Base-by-base conservation (phyloP, 306 rosid species). In the Parietaria judaica region DNA sequence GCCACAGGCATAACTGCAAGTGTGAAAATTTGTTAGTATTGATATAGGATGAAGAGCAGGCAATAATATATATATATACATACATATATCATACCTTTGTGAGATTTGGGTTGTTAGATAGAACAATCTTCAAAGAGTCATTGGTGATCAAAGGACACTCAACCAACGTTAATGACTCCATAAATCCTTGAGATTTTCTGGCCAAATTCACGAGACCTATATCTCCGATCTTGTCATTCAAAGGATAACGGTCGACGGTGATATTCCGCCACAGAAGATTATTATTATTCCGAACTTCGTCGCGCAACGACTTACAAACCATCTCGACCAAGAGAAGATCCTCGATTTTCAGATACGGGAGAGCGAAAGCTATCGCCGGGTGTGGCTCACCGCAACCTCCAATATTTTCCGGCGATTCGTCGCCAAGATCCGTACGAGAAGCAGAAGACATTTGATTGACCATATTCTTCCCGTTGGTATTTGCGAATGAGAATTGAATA, bases 291-390 rank as follows among this genome's bases (percentile, higher is more conserved):
- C 73, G 72, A 55, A 83, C 79, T 11, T 70, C 41, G 17, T 73
- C 65, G 51, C 71, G 72, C 61, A 84, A 54, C 58, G 86, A 80
- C 73, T 41, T 78, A 67, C 96, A 82, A 51, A 88, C 94, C 59
- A 15, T 55, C 66, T 82, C 87, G 39, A 77, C 78, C 0, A 70
- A 72, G 60, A 88, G 83, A 66, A 88, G 94, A 74, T 88, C 96
- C 78, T 14, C 52, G 39, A 83, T 63, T 47, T 79, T 69, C 15
- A 88, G 77, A 75, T 76, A 85, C 53, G 73, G 54, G 72, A 88
- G 70, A 52, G 83, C 76, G 66, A 65, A 74, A 72, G 41, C 69
- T 61, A 84, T 57, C 57, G 87, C 94, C 50, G 74, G 87, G 67
- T 84, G 85, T 6, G 6, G 71, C 58, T 72, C 89, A 48, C 60